Evolutionary conservation across 1,284 basidiomycete species (phyloP).

Genomic region (Phlebopus sp.): DNA sequence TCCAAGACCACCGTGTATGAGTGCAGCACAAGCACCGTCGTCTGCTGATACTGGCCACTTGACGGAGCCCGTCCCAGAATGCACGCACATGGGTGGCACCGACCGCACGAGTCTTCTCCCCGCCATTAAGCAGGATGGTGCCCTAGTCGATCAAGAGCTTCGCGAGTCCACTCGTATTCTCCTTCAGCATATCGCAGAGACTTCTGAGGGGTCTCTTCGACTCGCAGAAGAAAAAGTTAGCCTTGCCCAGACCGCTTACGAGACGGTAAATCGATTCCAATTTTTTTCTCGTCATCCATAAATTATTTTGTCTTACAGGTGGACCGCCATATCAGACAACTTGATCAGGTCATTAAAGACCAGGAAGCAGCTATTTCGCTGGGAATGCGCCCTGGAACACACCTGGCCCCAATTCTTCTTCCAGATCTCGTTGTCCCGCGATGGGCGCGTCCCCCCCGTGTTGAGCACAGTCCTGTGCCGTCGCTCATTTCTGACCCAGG

Average conservation of each 20-base stretch:
- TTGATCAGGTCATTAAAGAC: conserved; percentile 73
- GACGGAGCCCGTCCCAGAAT: not conserved
- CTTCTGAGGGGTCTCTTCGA: conserved; percentile 58
- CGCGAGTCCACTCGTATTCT: conserved; percentile 44
- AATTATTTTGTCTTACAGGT: conserved; percentile 38
- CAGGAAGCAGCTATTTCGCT: conserved; percentile 60
- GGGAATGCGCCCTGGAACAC: conserved; percentile 51
- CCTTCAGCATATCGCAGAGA: conserved; percentile 54
- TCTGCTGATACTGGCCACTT: conserved; percentile 10
- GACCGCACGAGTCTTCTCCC: not conserved
- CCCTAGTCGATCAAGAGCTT: conserved; percentile 13
- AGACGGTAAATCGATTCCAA: conserved; percentile 48
- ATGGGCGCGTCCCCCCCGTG: conserved; percentile 43
- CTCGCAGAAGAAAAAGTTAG: conserved; percentile 73
- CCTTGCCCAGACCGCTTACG: conserved; percentile 63
- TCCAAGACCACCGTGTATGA: not conserved
- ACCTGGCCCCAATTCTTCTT: conserved; percentile 52
- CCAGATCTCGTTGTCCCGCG: conserved; percentile 58
- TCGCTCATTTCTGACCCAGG: conserved; percentile 33
- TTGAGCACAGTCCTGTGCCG: conserved; percentile 41
- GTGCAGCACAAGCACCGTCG: not conserved
- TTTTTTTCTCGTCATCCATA: conserved; percentile 7
- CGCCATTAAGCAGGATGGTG: conserved; percentile 9
- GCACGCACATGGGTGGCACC: not conserved
- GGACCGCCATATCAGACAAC: conserved; percentile 66